Percentiles rank a stretch among this genome's conserved stretches.
Evolutionary conservation across 1,284 basidiomycete species (phyloP).

Genomic region (Ganoderma lingzhi): DNA sequence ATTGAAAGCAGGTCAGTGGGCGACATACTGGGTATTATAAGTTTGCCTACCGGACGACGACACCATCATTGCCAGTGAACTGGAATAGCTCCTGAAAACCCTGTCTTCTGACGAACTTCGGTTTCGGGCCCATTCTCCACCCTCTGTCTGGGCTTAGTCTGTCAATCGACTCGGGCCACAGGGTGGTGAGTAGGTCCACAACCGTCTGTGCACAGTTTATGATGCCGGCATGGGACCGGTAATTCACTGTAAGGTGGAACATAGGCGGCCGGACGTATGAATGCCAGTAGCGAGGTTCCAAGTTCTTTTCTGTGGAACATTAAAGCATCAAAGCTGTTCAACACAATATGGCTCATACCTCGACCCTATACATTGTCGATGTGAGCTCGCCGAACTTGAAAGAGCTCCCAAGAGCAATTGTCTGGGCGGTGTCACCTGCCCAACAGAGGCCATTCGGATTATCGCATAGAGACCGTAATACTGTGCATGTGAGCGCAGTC

Average conservation of each 20-base stretch:
- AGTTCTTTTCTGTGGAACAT: not conserved
- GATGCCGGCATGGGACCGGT: conserved; percentile 73
- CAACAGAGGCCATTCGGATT: conserved; percentile 78
- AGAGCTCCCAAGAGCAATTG: conserved; percentile 76
- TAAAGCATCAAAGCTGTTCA: not conserved
- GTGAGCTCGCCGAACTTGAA: conserved; percentile 79
- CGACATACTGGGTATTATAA: not conserved
- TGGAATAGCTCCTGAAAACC: conserved; percentile 49
- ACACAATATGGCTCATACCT: conserved; percentile 54
- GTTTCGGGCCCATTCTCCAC: conserved; percentile 62
- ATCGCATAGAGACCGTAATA: conserved; percentile 64
- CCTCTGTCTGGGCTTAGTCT: conserved; percentile 63
- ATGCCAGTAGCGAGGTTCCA: not conserved
- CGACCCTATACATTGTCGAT: conserved; percentile 65
- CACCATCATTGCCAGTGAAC: conserved; percentile 63
- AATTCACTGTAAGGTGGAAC: conserved; percentile 73
- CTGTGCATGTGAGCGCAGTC: conserved; percentile 34
- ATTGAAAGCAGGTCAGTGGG: not conserved
- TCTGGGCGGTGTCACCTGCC: conserved; percentile 84
- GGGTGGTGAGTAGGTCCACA: conserved; percentile 63
- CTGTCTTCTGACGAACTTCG: conserved; percentile 57
- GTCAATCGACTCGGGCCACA: conserved; percentile 77
- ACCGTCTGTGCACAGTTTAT: conserved; percentile 72
- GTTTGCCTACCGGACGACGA: conserved; percentile 51
- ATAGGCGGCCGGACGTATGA: conserved; percentile 45